Percentiles rank a stretch among this genome's conserved stretches.
Evolutionary conservation across 2,329 filamentous ascomycete species (phyloP).

Genomic region (Beauveria sp.): DNA sequence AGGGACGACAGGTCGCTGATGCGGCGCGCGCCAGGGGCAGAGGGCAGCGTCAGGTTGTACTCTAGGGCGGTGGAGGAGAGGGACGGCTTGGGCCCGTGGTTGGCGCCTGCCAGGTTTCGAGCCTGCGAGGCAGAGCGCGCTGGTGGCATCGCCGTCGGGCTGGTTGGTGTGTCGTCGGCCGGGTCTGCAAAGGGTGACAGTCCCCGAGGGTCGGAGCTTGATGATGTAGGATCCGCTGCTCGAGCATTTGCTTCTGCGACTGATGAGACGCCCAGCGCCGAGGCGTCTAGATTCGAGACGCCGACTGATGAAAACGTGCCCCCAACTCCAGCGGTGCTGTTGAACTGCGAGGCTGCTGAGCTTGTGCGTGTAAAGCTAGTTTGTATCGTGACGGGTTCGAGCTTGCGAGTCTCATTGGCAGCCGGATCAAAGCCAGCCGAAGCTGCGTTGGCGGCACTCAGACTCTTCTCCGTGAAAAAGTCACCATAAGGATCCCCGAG

Average conservation of each 20-base stretch:
- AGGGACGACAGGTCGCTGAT: constrained; percentile 50
- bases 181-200: neutral
- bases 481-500: neutral
- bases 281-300: neutral
- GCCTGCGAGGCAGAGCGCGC: neutral
- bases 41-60: constrained; percentile 25
- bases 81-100: constrained; percentile 5
- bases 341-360: neutral
- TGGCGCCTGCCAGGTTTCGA: neutral
- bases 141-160: neutral
- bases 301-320: neutral
- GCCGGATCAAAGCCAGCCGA: neutral
- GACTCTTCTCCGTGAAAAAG: neutral
- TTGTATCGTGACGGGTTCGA: constrained; percentile 1
- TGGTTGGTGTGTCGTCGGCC: neutral
- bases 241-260: neutral
- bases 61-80: constrained; percentile 5
- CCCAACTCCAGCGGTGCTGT: neutral
- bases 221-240: neutral
- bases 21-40: constrained; percentile 33
- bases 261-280: neutral
- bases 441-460: neutral
- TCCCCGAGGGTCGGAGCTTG: neutral
- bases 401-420: neutral
- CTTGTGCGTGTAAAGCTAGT: neutral